Percentiles rank a stretch among this genome's conserved stretches.
phyloP scores from a whole-genome alignment of 2,329 filamentous ascomycete species.

The Colletotrichum sansevieriae region DNA sequence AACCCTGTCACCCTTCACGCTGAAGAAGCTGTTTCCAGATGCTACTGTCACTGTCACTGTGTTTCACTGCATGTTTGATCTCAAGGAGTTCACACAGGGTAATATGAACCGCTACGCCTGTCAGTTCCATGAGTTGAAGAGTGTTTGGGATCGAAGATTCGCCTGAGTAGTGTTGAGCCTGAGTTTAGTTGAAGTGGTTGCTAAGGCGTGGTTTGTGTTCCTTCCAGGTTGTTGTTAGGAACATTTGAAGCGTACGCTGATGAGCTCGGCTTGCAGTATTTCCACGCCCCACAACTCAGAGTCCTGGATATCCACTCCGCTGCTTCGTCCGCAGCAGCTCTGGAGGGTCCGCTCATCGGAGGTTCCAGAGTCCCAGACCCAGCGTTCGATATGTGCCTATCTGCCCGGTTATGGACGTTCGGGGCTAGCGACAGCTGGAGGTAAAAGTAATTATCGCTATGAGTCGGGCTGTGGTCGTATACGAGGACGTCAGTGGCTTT shows the following conservation, averaged over 20 bases:
- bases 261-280: conserved; percentile 7
- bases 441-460: conserved; percentile 32
- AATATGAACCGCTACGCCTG: no score
- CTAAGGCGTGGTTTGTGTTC: no score
- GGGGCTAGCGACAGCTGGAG: conserved; percentile 1
- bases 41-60: no score
- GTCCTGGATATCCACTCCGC: neutral
- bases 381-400: neutral
- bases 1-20: no score
- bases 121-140: no score
- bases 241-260: neutral
- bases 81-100: no score
- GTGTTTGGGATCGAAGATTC: neutral
- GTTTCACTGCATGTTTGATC: no score
- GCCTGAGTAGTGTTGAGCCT: neutral
- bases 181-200: neutral
- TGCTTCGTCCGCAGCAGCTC: conserved; percentile 1
- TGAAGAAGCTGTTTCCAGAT: no score
- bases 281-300: neutral
- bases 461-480: neutral
- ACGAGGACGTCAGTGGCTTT: conserved; percentile 28
- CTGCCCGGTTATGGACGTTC: neutral
- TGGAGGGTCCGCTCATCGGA: conserved; percentile 1
- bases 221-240: no score
- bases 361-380: conserved; percentile 25